Conservation (phyloP, 768 basidiomycete species). For the Lactarius tabidus region DNA sequence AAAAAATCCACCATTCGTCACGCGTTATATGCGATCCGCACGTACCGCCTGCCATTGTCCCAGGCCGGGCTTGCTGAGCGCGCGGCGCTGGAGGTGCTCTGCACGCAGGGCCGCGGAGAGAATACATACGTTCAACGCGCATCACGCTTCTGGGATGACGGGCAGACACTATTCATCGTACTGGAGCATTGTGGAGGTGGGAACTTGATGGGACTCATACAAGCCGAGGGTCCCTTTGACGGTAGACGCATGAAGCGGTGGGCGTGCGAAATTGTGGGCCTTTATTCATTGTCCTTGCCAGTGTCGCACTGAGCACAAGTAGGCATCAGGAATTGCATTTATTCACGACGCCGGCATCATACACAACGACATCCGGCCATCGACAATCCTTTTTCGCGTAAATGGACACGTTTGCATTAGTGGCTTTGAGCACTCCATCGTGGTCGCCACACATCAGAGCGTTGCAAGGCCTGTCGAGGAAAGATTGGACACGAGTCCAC, state of each 20-base stretch:
- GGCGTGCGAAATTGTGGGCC: conserved; percentile 23
- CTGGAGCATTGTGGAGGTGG: conserved; percentile 23
- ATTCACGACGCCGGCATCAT: conserved; percentile 22
- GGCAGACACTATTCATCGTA: conserved; percentile 21
- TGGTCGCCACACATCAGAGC: conserved; percentile 3
- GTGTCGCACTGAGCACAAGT: not conserved
- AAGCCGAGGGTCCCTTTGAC: conserved; percentile 18
- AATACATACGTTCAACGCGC: conserved; percentile 22
- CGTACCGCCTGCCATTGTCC: conserved; percentile 22
- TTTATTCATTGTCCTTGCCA: not conserved
- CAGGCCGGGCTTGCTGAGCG: conserved; percentile 15
- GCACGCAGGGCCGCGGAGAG: not conserved
- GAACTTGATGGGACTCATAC: conserved; percentile 18
- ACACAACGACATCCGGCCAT: conserved; percentile 22
- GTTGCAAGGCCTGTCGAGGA: conserved; percentile 1
- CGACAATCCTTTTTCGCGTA: conserved; percentile 20
- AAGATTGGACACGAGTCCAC: conserved; percentile 1
- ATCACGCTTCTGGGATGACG: conserved; percentile 25
- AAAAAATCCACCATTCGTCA: conserved; percentile 18
- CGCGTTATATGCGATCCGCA: conserved; percentile 24
- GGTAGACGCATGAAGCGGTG: conserved; percentile 12
- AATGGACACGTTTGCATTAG: conserved; percentile 24
- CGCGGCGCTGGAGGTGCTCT: conserved; percentile 16
- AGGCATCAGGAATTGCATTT: conserved; percentile 22
- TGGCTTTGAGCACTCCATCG: conserved; percentile 20